Base-by-base conservation (phyloP, 2,329 filamentous ascomycete species). In the Fusarium kyushuense region DNA sequence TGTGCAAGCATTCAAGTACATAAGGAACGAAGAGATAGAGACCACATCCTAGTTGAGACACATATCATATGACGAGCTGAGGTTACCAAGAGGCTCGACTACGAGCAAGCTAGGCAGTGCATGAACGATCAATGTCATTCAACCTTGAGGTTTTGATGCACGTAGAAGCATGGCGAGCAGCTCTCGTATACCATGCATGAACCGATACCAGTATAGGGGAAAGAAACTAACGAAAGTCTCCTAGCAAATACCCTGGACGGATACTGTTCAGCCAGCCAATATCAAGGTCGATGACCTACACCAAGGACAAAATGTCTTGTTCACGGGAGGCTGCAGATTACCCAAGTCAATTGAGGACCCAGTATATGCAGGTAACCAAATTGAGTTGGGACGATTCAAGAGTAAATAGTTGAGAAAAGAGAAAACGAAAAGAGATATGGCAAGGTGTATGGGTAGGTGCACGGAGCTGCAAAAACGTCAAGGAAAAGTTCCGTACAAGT, bases 281-380 rank as follows among this genome's bases (percentile, higher is more conserved):
- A 29, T 65, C 21, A 27, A 41, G 16, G 23, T 52, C 30, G 25
- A 41, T 29, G 23, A 43, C 47, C 17, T 23, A 51, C 30, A 41
- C 25, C 41, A 36, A 57, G 49, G 56, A 45, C 41, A 40, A 46
- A 46, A 29, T 35, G 49, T 53, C 36, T 46, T 48, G 54, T 53
- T 33, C 27, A 53, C 66, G 66, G 66, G 53, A 70, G 30, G 38
- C 38, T 70, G 66, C 66, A 69, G 66, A 69, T 35, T 53, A 63
- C 29, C 33, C 29, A 58, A 66, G 35, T 38, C 29, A 46, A 36
- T 40, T 42, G 54, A 58, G 29, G 41, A 69, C 47, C 48, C 38
- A 46, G 46, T 36, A 8, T 33, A 69, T 67, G 66, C 66, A 70
- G 46, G 66, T 32, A 42, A 47, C 66, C 66, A 43, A 54, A 63